A percentile compares a stretch with the other conserved stretches of the same genome.
These are phyloP conservation scores for Letharia columbiana DNA, from an alignment of 495 filamentous ascomycete genomes.

Conservation along the genomic window DNA sequence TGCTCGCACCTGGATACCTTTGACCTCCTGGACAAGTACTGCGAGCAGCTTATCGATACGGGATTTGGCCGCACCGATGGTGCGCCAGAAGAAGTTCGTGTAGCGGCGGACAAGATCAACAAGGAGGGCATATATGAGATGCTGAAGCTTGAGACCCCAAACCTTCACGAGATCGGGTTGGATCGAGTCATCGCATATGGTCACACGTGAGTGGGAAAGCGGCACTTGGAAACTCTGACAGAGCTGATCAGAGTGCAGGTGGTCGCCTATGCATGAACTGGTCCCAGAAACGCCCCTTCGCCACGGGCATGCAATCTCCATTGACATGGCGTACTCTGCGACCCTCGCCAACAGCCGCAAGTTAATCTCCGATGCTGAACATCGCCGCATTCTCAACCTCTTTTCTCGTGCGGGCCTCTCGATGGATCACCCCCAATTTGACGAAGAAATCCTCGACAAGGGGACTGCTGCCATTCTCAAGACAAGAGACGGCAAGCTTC, in stretches of 20 bases:
- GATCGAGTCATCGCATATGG: slow-evolving; percentile 61
- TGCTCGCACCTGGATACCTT: slow-evolving; percentile 53
- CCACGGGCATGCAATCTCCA: slow-evolving; percentile 57
- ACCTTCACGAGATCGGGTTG: slow-evolving; percentile 54
- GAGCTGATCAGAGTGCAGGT: slow-evolving; percentile 28
- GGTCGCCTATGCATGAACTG: slow-evolving; percentile 56
- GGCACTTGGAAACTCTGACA: too few species aligned
- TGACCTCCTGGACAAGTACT: slow-evolving; percentile 51
- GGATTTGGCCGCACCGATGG: slow-evolving; percentile 48
- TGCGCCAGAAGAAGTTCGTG: slow-evolving; percentile 37
- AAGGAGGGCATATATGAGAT: slow-evolving; percentile 51
- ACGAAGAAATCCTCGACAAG: slow-evolving; percentile 48
- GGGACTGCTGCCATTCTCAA: slow-evolving; percentile 54
- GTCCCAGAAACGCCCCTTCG: slow-evolving; percentile 51
- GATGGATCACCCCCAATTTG: slow-evolving; percentile 54
- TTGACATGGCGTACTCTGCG: slow-evolving; percentile 60
- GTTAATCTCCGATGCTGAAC: slow-evolving; percentile 43
- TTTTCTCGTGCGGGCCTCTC: slow-evolving; percentile 55
- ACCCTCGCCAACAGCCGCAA: slow-evolving; percentile 48
- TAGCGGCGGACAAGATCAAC: slow-evolving; percentile 53
- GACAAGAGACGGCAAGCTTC: slow-evolving; percentile 51
- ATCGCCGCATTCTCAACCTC: slow-evolving; percentile 45
- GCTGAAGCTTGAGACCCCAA: slow-evolving; percentile 55
- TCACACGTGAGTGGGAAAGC: slow-evolving; percentile 41
- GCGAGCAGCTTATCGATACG: slow-evolving; percentile 48